phyloP scores from a whole-genome alignment of 2,329 filamentous ascomycete species.

The Acarospora socialis region DNA sequence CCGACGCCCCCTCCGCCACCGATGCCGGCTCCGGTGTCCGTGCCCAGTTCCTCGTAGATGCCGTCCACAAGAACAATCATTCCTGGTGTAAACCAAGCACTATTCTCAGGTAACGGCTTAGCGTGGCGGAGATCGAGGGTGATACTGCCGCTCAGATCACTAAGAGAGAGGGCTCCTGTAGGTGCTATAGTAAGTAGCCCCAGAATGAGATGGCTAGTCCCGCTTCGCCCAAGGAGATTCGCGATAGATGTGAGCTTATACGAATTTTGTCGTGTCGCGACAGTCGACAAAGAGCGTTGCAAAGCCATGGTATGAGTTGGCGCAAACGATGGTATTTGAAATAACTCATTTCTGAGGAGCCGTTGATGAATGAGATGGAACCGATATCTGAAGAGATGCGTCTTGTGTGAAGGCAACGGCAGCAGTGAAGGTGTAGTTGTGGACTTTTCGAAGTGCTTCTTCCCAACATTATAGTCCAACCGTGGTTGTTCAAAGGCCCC shows the following conservation, averaged over 20 bases:
- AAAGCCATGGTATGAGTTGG: conserved; percentile 41
- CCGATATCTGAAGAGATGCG: conserved; percentile 70
- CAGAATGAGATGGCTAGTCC: conserved; percentile 71
- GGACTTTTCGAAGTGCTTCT: conserved; percentile 80
- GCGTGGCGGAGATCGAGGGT: conserved; percentile 69
- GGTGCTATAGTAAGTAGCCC: conserved; percentile 71
- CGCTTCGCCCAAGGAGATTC: conserved; percentile 61
- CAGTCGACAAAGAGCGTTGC: conserved; percentile 43
- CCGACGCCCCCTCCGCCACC: conserved; percentile 71
- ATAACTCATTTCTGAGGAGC: conserved; percentile 80
- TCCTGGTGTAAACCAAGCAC: conserved; percentile 83
- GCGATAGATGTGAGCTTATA: conserved; percentile 83
- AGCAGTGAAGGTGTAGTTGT: conserved; percentile 54
- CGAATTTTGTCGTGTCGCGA: conserved; percentile 42
- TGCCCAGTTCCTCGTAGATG: conserved; percentile 88
- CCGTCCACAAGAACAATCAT: conserved; percentile 95
- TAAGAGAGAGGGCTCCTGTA: conserved; percentile 66
- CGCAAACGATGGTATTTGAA: conserved; percentile 67
- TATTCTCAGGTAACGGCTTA: conserved; percentile 66
- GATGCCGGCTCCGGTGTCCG: conserved; percentile 52
- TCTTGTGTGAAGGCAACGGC: conserved; percentile 68
- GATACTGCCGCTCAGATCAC: conserved; percentile 80
- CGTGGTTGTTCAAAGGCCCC: conserved; percentile 75
- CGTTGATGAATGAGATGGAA: conserved; percentile 89
- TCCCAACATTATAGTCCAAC: conserved; percentile 54